phyloP scores from a whole-genome alignment of 306 rosid species.

The Prunus padus region DNA sequence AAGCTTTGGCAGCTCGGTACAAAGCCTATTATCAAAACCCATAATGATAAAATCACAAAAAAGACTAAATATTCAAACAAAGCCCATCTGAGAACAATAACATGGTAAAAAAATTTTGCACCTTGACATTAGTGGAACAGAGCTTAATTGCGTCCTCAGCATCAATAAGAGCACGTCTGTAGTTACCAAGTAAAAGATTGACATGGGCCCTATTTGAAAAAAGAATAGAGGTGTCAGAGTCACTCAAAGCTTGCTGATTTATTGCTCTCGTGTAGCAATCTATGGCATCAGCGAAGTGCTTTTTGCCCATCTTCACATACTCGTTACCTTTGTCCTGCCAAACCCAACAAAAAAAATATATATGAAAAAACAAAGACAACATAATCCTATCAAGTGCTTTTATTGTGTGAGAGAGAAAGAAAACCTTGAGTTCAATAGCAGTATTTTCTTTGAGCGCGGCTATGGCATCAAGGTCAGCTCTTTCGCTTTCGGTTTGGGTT shows the following conservation, averaged over 20 bases:
- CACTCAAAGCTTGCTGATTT: slow-evolving; percentile 58
- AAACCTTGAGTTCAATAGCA: slow-evolving; percentile 78
- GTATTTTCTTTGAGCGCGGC: slow-evolving; percentile 73
- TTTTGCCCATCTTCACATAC: slow-evolving; percentile 75
- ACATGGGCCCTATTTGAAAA: slow-evolving; percentile 86
- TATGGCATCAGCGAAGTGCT: slow-evolving; percentile 78
- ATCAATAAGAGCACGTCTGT: slow-evolving; percentile 78
- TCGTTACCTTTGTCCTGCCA: slow-evolving; percentile 86
- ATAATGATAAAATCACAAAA: slow-evolving; percentile 9
- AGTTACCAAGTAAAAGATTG: slow-evolving; percentile 77
- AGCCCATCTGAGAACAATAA: slow-evolving; percentile 11
- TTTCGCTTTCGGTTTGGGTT: slow-evolving; percentile 73
- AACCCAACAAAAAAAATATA: background rate
- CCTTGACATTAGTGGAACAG: slow-evolving; percentile 72
- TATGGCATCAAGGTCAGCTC: slow-evolving; percentile 93
- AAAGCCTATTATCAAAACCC: slow-evolving; percentile 52
- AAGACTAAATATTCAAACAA: slow-evolving; percentile 4
- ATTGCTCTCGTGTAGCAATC: slow-evolving; percentile 89
- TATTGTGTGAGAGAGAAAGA: background rate
- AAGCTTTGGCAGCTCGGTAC: slow-evolving; percentile 86
- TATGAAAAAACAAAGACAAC: background rate
- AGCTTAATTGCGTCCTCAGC: slow-evolving; percentile 72
- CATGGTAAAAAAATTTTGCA: slow-evolving; percentile 20
- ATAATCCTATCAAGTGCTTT: background rate
- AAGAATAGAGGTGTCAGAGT: slow-evolving; percentile 60